A percentile compares a stretch with the other conserved stretches of the same genome.
Evolutionary conservation across 495 filamentous ascomycete species (phyloP).

Genomic region (Cryomyces minteri): DNA sequence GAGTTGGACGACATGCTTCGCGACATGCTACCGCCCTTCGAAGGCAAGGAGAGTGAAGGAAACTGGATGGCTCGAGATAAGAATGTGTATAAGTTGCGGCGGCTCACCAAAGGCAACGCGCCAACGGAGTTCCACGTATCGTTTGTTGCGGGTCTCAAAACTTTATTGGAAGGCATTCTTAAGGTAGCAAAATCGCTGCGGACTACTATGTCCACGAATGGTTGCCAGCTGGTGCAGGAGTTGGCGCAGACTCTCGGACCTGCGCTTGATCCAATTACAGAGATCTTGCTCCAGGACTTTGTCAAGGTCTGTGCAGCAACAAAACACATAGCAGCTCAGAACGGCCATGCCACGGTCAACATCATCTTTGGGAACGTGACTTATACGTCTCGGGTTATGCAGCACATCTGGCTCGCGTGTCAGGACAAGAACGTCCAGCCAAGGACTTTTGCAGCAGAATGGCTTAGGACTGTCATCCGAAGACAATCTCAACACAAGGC

Average conservation of each 20-base stretch:
- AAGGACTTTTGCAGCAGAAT: slow-evolving; percentile 57
- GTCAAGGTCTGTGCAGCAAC: slow-evolving; percentile 73
- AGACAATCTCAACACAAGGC: slow-evolving; percentile 64
- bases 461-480: slow-evolving; percentile 65
- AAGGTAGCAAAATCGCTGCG: slow-evolving; percentile 73
- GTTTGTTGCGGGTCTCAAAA: slow-evolving; percentile 51
- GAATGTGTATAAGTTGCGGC: slow-evolving; percentile 51
- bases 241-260: slow-evolving; percentile 58
- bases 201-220: slow-evolving; percentile 75
- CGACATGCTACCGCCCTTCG: slow-evolving; percentile 64
- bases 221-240: slow-evolving; percentile 72
- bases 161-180: slow-evolving; percentile 70
- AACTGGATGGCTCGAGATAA: slow-evolving; percentile 85
- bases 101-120: slow-evolving; percentile 68
- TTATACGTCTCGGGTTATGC: slow-evolving; percentile 59
- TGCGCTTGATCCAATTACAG: slow-evolving; percentile 72
- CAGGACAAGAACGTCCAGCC: slow-evolving; percentile 87
- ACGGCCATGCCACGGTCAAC: slow-evolving; percentile 59
- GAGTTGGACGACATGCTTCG: slow-evolving; percentile 72
- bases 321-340: slow-evolving; percentile 76
- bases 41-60: slow-evolving; percentile 74
- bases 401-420: slow-evolving; percentile 59
- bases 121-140: slow-evolving; percentile 52
- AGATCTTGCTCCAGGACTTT: slow-evolving; percentile 73
- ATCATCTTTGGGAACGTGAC: slow-evolving; percentile 58